Conservation (phyloP, 2,329 filamentous ascomycete species). For the Colletotrichum higginsianum region DNA sequence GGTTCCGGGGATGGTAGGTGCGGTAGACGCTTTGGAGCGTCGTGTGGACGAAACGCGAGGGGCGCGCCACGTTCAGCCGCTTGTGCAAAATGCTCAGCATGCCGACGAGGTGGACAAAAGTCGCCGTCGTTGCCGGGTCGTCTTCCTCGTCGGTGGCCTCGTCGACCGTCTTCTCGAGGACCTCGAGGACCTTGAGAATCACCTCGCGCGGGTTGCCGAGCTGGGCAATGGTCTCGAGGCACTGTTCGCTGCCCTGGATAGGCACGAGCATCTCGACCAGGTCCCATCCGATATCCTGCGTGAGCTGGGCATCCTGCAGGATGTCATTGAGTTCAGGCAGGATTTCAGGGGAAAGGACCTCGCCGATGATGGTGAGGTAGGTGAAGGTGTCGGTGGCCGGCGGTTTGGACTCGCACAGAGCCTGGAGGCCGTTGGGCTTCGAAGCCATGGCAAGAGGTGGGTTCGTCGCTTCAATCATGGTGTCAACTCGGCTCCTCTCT, state of each 20-base stretch:
- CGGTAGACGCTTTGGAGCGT: conserved; percentile 81
- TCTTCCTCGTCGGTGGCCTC: conserved; percentile 59
- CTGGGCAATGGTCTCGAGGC: conserved; percentile 81
- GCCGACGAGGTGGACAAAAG: conserved; percentile 79
- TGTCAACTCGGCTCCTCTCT: conserved; percentile 12
- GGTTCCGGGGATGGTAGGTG: conserved; percentile 74
- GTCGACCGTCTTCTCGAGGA: conserved; percentile 69
- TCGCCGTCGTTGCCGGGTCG: conserved; percentile 56
- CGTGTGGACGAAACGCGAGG: conserved; percentile 83
- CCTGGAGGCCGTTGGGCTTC: conserved; percentile 58
- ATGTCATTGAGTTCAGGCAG: conserved; percentile 78
- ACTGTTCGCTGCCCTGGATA: conserved; percentile 77
- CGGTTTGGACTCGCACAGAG: conserved; percentile 64
- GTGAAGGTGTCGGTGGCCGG: conserved; percentile 77
- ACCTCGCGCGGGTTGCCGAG: conserved; percentile 87
- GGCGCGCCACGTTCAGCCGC: conserved; percentile 82
- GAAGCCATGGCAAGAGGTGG: conserved; percentile 44
- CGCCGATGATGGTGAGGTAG: conserved; percentile 84
- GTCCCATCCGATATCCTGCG: conserved; percentile 87
- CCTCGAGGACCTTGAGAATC: conserved; percentile 84
- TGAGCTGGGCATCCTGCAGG: conserved; percentile 77
- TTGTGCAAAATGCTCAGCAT: conserved; percentile 82
- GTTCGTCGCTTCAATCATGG: conserved; percentile 40
- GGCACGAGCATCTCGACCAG: conserved; percentile 81
- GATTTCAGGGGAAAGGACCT: conserved; percentile 77